A percentile compares a stretch with the other conserved stretches of the same genome.
phyloP scores from a whole-genome alignment of 768 basidiomycete species.

The Jaapia argillacea region DNA sequence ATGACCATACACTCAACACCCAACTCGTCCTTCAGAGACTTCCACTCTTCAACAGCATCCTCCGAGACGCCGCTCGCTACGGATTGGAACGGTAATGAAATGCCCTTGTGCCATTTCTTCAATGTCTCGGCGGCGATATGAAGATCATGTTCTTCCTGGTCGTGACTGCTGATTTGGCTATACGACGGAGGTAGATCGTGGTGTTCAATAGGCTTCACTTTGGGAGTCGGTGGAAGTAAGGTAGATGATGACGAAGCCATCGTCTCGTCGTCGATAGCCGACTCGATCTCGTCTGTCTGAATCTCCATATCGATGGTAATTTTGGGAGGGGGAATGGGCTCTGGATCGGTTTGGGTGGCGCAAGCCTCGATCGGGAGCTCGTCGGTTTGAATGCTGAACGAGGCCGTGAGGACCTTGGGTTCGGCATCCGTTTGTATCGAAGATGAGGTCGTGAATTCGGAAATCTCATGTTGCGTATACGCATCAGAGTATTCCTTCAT shows the following conservation, averaged over 20 bases:
- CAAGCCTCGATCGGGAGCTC: slow-evolving; percentile 13
- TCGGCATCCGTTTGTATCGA: slow-evolving; percentile 56
- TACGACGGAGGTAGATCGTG: slow-evolving; percentile 70
- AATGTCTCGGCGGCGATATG: slow-evolving; percentile 48
- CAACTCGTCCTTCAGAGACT: slow-evolving; percentile 66
- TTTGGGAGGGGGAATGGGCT: slow-evolving; percentile 19
- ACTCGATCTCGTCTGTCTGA: slow-evolving; percentile 43
- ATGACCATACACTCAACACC: slow-evolving; percentile 71
- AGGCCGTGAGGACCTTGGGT: slow-evolving; percentile 32
- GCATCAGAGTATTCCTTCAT: slow-evolving; percentile 70
- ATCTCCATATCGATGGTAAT: slow-evolving; percentile 42
- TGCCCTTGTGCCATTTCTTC: slow-evolving; percentile 63
- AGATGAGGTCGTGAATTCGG: slow-evolving; percentile 35
- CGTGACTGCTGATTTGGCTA: slow-evolving; percentile 39
- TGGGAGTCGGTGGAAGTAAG: slow-evolving; percentile 61
- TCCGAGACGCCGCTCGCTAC: slow-evolving; percentile 47
- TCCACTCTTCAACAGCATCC: slow-evolving; percentile 69
- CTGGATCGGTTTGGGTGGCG: slow-evolving; percentile 29
- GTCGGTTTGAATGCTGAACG: slow-evolving; percentile 53
- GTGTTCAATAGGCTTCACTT: slow-evolving; percentile 29
- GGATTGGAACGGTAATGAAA: slow-evolving; percentile 32
- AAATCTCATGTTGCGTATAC: slow-evolving; percentile 58
- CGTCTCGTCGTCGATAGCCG: slow-evolving; percentile 35
- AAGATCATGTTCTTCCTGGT: slow-evolving; percentile 32
- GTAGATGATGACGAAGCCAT: slow-evolving; percentile 70